phyloP scores from a whole-genome alignment of 148 eudicot genomes.

The Euryodendron excelsum region DNA sequence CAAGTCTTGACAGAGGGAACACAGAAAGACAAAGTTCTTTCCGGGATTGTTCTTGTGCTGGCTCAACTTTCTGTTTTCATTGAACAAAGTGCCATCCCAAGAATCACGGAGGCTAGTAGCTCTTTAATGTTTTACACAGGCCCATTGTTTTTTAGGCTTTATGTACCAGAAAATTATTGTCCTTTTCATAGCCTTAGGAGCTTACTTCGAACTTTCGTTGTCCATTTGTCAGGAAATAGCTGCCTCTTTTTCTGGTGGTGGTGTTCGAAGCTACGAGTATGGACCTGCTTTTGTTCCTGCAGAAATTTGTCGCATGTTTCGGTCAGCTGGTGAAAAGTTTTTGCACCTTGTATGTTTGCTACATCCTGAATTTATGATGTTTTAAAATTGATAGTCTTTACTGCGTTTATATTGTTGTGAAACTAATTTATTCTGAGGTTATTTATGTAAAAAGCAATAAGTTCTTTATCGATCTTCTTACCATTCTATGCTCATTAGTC shows the following conservation, averaged over 20 bases:
- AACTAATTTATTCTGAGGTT: slow-evolving; percentile 7
- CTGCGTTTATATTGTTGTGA: background rate
- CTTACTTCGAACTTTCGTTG: background rate
- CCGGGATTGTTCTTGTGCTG: slow-evolving; percentile 90
- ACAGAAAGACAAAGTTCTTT: slow-evolving; percentile 60
- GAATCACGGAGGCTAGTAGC: slow-evolving; percentile 84
- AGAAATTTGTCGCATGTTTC: slow-evolving; percentile 81
- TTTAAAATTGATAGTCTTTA: background rate
- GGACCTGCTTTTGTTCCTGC: slow-evolving; percentile 94
- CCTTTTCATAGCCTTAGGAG: background rate
- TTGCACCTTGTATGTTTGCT: slow-evolving; percentile 67
- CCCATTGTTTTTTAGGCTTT: background rate
- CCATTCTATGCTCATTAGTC: background rate
- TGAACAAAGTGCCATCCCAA: slow-evolving; percentile 91
- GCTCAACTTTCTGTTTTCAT: slow-evolving; percentile 75
- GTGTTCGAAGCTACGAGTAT: slow-evolving; percentile 64
- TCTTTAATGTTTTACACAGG: slow-evolving; percentile 10
- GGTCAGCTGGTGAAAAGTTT: slow-evolving; percentile 85
- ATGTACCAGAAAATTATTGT: background rate
- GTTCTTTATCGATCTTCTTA: background rate
- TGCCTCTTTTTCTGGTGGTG: slow-evolving; percentile 78
- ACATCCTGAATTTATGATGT: slow-evolving; percentile 1
- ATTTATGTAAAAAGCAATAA: background rate
- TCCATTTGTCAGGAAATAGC: slow-evolving; percentile 73
- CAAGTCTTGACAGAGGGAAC: slow-evolving; percentile 40